phyloP scores from a whole-genome alignment of 2,329 filamentous ascomycete genomes.

The Cephalotrichum gorgonifer region DNA sequence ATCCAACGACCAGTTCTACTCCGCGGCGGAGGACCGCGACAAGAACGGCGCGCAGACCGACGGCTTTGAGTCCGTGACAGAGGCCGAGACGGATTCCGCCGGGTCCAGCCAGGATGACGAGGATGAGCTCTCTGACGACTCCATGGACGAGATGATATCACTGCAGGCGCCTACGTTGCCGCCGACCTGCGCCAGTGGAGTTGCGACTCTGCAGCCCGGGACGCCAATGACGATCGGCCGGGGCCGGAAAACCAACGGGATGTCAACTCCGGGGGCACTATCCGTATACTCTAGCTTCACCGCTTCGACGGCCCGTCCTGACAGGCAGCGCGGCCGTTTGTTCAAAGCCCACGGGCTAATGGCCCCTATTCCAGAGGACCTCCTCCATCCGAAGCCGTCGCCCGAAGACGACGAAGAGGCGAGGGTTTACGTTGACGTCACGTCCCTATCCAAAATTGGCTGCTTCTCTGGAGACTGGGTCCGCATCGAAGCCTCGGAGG shows the following conservation, averaged over 20 bases:
- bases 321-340: constrained; percentile 62
- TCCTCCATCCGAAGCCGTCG: constrained; percentile 74
- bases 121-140: constrained; percentile 76
- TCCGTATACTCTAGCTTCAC: constrained; percentile 88
- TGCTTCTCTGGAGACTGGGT: constrained; percentile 99
- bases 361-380: constrained; percentile 58
- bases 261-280: constrained; percentile 57
- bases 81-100: constrained; percentile 53
- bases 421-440: constrained; percentile 82
- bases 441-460: constrained; percentile 75
- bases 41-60: constrained; percentile 49
- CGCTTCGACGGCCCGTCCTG: constrained; percentile 66
- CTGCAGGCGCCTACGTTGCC: constrained; percentile 70
- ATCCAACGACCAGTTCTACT: constrained; percentile 85
- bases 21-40: constrained; percentile 72
- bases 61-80: constrained; percentile 42
- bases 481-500: constrained; percentile 65
- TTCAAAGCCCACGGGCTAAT: constrained; percentile 78
- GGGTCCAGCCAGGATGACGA: constrained; percentile 58
- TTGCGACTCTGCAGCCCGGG: constrained; percentile 70
- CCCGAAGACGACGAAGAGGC: constrained; percentile 77
- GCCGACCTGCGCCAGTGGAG: constrained; percentile 65
- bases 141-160: constrained; percentile 87
- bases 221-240: constrained; percentile 68
- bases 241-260: constrained; percentile 56